phyloP scores from a whole-genome alignment of 129 eudicot species.

The Erigeron canadensis region DNA sequence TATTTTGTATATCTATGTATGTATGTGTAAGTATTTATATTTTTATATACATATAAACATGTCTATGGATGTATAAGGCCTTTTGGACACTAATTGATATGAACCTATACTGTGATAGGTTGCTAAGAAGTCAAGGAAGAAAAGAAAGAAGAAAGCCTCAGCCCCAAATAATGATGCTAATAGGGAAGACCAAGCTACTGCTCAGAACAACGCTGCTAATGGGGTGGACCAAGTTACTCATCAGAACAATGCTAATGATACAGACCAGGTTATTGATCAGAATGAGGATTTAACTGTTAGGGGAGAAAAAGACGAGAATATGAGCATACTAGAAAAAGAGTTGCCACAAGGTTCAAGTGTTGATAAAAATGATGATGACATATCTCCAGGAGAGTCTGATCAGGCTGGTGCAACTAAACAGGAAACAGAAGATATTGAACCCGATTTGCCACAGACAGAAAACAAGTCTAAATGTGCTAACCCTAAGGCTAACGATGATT shows the following conservation, averaged over 20 bases:
- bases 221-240: background rate
- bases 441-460: slow-evolving; percentile 36
- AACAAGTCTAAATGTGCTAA: slow-evolving; percentile 29
- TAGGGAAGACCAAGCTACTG: slow-evolving; percentile 34
- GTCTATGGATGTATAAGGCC: background rate
- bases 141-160: slow-evolving; percentile 44
- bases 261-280: slow-evolving; percentile 40
- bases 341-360: slow-evolving; percentile 18
- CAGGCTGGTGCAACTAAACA: slow-evolving; percentile 31
- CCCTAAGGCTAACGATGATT: slow-evolving; percentile 26
- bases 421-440: slow-evolving; percentile 31
- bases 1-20: background rate
- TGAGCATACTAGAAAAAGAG: slow-evolving; percentile 34
- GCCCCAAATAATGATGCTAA: slow-evolving; percentile 37
- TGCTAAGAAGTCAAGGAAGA: slow-evolving; percentile 73
- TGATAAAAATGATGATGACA: slow-evolving; percentile 31
- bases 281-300: slow-evolving; percentile 29
- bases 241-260: background rate
- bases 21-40: background rate
- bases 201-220: slow-evolving; percentile 24
- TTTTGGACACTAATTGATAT: slow-evolving; percentile 10
- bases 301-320: slow-evolving; percentile 37
- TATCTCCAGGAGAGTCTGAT: slow-evolving; percentile 32
- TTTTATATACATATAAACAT: background rate
- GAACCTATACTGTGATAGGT: slow-evolving; percentile 45